Evolutionary conservation across 2,329 filamentous ascomycete genomes (phyloP).

Genomic region (Hymenoscyphus fraxineus): DNA sequence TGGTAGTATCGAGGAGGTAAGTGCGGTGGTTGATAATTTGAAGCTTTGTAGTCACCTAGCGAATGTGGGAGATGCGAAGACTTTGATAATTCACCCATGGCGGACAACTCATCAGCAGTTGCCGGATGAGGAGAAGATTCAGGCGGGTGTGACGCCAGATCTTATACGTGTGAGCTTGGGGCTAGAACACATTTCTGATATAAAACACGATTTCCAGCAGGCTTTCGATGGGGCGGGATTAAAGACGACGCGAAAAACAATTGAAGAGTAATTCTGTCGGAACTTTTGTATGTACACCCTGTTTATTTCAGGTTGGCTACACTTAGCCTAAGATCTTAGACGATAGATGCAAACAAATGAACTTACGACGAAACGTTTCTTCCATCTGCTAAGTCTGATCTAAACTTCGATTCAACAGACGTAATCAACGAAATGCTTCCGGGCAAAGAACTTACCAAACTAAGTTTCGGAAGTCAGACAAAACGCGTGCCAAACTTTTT

Average conservation of each 20-base stretch:
- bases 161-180: constrained; percentile 43
- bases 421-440: too few species aligned
- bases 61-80: constrained; percentile 62
- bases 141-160: constrained; percentile 59
- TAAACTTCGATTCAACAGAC: too few species aligned
- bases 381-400: too few species aligned
- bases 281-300: neutral
- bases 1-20: constrained; percentile 59
- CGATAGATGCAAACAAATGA: too few species aligned
- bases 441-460: too few species aligned
- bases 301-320: neutral
- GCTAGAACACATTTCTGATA: constrained; percentile 66
- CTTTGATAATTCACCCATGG: constrained; percentile 64
- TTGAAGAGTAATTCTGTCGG: neutral
- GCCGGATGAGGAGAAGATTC: constrained; percentile 54
- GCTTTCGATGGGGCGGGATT: constrained; percentile 19
- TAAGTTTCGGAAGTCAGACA: too few species aligned
- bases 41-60: constrained; percentile 67
- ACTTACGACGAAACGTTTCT: too few species aligned
- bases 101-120: constrained; percentile 66
- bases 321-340: too few species aligned
- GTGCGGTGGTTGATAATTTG: constrained; percentile 65
- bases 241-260: constrained; percentile 4
- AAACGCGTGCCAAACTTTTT: too few species aligned
- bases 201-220: constrained; percentile 57